Conservation (phyloP, 2,329 filamentous ascomycete species). For the Apiospora pterosperma region DNA sequence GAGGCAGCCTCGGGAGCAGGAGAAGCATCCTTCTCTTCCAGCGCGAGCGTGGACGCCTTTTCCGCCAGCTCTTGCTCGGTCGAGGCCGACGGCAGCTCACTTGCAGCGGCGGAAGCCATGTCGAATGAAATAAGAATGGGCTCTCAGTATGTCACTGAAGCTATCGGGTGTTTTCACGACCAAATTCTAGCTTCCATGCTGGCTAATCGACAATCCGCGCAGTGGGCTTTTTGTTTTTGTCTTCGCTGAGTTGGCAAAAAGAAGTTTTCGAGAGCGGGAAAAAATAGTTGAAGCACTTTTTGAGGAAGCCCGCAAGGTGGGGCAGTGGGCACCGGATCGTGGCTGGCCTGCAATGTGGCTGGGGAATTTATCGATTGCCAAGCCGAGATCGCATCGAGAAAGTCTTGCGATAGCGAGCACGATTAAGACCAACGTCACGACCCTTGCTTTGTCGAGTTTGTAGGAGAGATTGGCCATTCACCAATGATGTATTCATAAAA, state of each 20-base stretch:
- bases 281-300: slow-evolving; percentile 4
- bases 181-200: background rate
- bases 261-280: background rate
- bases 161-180: background rate
- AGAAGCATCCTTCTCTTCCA: slow-evolving; percentile 15
- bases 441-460: background rate
- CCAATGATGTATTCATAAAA: background rate
- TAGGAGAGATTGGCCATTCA: background rate
- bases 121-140: background rate
- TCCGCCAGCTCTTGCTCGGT: slow-evolving; percentile 23
- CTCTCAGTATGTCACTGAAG: background rate
- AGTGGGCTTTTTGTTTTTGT: background rate
- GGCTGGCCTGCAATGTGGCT: background rate
- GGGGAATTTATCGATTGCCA: background rate
- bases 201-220: background rate
- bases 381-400: background rate
- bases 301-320: background rate
- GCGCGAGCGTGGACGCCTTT: slow-evolving; percentile 19
- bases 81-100: slow-evolving; percentile 12
- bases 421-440: background rate
- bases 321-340: background rate
- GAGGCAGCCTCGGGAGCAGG: slow-evolving; percentile 23
- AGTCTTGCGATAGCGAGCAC: background rate
- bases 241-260: background rate
- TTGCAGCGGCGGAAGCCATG: slow-evolving; percentile 10